Percentiles rank a stretch among this genome's conserved stretches.
These are phyloP conservation scores for Stemphylium vesicarium DNA, from an alignment of 2,329 filamentous ascomycete genomes.

Conservation along the genomic window DNA sequence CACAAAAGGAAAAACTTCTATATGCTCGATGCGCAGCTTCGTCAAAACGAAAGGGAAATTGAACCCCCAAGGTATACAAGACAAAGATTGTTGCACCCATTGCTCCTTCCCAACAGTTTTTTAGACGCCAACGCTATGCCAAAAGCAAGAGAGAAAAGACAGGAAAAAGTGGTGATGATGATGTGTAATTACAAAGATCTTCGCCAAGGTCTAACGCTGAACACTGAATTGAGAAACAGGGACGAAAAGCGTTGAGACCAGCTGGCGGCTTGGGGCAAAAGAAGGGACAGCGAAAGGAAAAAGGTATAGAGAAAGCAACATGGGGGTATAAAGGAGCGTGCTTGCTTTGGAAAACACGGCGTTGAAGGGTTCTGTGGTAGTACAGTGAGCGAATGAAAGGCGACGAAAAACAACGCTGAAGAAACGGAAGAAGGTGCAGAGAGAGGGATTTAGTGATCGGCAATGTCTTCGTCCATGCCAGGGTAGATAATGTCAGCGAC, in stretches of 20 bases:
- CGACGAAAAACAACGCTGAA: not conserved
- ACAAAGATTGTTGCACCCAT: conserved; percentile 18
- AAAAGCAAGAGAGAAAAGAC: conserved; percentile 14
- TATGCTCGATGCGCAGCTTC: no score
- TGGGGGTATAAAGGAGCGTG: conserved; percentile 27
- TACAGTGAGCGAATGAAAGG: conserved; percentile 19
- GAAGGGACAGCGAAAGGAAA: not conserved
- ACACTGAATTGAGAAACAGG: conserved; percentile 15
- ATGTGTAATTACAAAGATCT: conserved; percentile 21
- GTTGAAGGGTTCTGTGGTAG: conserved; percentile 7
- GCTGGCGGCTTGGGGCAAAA: conserved; percentile 21
- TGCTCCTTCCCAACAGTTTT: conserved; percentile 23
- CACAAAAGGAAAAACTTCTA: no score
- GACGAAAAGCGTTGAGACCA: conserved; percentile 23
- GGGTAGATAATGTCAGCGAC: conserved; percentile 63
- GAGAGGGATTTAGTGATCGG: conserved; percentile 34
- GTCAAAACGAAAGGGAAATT: no score
- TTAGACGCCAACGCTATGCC: conserved; percentile 33
- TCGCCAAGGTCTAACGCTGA: conserved; percentile 15
- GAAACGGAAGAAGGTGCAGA: not conserved
- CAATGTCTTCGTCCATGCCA: conserved; percentile 64
- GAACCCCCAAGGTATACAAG: conserved; percentile 11
- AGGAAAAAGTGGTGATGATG: not conserved
- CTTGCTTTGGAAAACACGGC: conserved; percentile 12
- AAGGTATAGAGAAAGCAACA: conserved; percentile 2